Percentiles rank a stretch among this genome's conserved stretches.
Conservation (phyloP, 1,284 basidiomycete species). For the Ganoderma multipileum region DNA sequence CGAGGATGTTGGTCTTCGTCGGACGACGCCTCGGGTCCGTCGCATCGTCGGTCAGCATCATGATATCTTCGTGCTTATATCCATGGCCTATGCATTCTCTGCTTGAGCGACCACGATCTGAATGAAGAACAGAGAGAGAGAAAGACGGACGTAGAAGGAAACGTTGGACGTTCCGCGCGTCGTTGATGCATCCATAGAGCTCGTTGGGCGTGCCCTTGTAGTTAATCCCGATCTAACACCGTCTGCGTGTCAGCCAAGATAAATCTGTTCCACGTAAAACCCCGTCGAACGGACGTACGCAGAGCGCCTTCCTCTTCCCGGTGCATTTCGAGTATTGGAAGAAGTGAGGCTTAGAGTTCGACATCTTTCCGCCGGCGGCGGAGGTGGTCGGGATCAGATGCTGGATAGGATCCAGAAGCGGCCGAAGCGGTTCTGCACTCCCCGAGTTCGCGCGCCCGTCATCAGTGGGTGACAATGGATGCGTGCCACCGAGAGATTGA, state of each 20-base stretch:
- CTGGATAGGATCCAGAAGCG: constrained; percentile 15
- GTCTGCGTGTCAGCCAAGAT: neutral
- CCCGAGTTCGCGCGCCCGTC: neutral
- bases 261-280: neutral
- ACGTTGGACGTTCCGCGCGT: constrained; percentile 72
- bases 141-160: constrained; percentile 70
- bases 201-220: constrained; percentile 70
- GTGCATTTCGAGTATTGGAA: constrained; percentile 71
- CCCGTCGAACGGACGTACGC: constrained; percentile 50
- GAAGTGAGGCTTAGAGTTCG: constrained; percentile 10
- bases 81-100: constrained; percentile 33
- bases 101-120: neutral
- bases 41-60: constrained; percentile 81
- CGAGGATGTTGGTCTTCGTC: constrained; percentile 81
- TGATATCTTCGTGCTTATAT: constrained; percentile 77
- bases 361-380: constrained; percentile 2
- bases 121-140: neutral
- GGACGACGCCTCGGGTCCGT: constrained; percentile 67
- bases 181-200: constrained; percentile 85
- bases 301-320: constrained; percentile 75
- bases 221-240: constrained; percentile 76
- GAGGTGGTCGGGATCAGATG: constrained; percentile 11
- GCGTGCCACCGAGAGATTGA: neutral
- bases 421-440: constrained; percentile 17
- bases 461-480: neutral